Evolutionary conservation across 768 basidiomycete genomes (phyloP).

Genomic region (Pulveroboletus frians): DNA sequence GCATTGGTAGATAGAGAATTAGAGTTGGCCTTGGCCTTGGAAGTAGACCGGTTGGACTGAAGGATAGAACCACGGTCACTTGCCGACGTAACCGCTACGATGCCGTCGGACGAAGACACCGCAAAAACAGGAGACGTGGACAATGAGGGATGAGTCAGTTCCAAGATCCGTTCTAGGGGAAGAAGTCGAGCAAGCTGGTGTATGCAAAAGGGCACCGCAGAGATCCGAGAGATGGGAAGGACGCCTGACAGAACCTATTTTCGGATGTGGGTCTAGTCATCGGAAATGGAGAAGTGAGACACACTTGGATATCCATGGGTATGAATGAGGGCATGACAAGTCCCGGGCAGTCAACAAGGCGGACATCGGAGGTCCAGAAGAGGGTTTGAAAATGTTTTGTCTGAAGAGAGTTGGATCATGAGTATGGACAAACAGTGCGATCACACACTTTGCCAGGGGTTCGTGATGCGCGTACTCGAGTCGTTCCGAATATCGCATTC

Average conservation of each 20-base stretch:
- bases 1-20: not conserved
- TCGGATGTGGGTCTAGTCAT: not conserved
- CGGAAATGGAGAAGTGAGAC: not conserved
- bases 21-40: not conserved
- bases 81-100: not conserved
- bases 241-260: constrained; percentile 62
- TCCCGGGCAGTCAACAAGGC: constrained; percentile 93
- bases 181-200: constrained; percentile 60
- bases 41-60: not conserved
- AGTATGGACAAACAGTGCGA: not conserved
- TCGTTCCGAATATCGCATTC: constrained; percentile 82
- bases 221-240: constrained; percentile 75
- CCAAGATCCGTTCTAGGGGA: constrained; percentile 71
- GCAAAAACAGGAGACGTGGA: constrained; percentile 11
- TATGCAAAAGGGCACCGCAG: constrained; percentile 82
- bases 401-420: constrained; percentile 31
- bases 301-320: constrained; percentile 78
- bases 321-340: constrained; percentile 84
- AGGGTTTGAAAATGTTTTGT: constrained; percentile 96
- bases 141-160: constrained; percentile 48
- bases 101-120: not conserved
- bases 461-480: constrained; percentile 74
- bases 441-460: constrained; percentile 75
- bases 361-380: constrained; percentile 80
- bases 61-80: not conserved